Percentiles rank a stretch among this genome's conserved stretches.
These are phyloP conservation scores for Nannochloropsis salina DNA, from an alignment of 108 stramenopile genomes.

Conservation along the genomic window DNA sequence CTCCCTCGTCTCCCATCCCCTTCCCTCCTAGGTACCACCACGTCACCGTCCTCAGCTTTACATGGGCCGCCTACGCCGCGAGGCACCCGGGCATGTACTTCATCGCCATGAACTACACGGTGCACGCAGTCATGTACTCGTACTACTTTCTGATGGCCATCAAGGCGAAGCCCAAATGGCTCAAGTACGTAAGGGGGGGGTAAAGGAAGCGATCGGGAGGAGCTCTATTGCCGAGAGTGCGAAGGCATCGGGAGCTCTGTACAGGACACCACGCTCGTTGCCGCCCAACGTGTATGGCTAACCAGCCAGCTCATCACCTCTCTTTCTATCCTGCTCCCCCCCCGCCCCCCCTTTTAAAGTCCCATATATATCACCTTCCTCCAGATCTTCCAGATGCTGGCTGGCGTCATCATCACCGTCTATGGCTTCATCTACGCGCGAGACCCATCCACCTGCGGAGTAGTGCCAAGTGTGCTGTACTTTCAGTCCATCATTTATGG, in stretches of 20 bases:
- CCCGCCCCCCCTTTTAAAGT: slow-evolving; percentile 70
- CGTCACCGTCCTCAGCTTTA: slow-evolving; percentile 89
- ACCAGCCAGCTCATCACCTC: no score
- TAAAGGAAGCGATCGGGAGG: slow-evolving; percentile 41
- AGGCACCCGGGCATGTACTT: no score
- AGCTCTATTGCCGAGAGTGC: slow-evolving; percentile 24
- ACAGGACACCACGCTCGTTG: no score
- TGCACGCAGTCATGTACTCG: no score
- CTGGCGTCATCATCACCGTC: slow-evolving; percentile 69
- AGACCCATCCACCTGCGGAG: neutral
- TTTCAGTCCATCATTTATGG: neutral
- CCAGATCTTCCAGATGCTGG: slow-evolving; percentile 90
- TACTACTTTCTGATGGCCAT: no score
- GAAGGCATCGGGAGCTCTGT: no score
- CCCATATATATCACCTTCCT: slow-evolving; percentile 74
- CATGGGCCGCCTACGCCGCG: no score
- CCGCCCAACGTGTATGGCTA: no score
- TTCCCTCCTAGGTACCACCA: slow-evolving; percentile 93
- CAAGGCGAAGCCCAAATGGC: neutral
- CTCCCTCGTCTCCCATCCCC: slow-evolving; percentile 64
- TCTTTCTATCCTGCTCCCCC: slow-evolving; percentile 62
- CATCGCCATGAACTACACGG: no score
- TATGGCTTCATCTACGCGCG: slow-evolving; percentile 59
- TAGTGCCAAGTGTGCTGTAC: neutral
- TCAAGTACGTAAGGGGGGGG: neutral